Base-by-base conservation (phyloP, 164 flowering plant genomes). In the Macadamia tetraphylla region DNA sequence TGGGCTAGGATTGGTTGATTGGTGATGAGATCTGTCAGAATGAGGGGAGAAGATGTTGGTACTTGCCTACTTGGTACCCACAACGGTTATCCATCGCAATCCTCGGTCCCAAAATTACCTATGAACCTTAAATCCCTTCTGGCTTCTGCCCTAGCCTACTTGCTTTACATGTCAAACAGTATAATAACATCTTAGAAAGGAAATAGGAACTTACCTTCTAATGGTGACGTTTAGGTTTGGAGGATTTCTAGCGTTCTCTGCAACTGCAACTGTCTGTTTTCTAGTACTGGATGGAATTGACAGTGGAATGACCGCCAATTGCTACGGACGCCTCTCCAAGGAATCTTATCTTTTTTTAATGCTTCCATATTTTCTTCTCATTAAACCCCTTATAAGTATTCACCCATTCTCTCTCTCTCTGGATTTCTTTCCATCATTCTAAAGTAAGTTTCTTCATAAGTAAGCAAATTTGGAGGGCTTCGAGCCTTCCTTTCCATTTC, bases 81-180 rank as follows among this genome's bases (percentile, higher is more conserved):
- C 78, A 78, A 75, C 86, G 76, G 89, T 85, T 83, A 80, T 49
- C 59, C 87, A 82, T 85, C 89, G 62, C 83, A 76, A 80, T 83
- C 89, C 73, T n/a, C 55, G 66, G 76, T 77, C 69, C 83, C 75
- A 74, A 76, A 78, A 73, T 76, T 77, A 60, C 69, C 51, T 70
- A 66, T 69, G 73, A 65, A 32, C 69, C 70, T 73, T 78, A 69
- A 81, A 74, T 58, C 77, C 71, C 42, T 23, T 23, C 81, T 81
- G 81, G n/a, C n/a, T 52, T 64, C 68, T 40, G 81, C 57, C 67
- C 68, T 40, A 66, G 55, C 63, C 69, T 53, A 62, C 61, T 74
- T 70, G 57, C 67, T 31, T 63, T 72, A 71, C 69, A 55, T 75
- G 69, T 71, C 73, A 60, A 58, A 15, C 11, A 18, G 53, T 57